These are phyloP conservation scores for Penicillium atrosanguineum DNA, from an alignment of 495 filamentous ascomycete species.

Conservation along the genomic window DNA sequence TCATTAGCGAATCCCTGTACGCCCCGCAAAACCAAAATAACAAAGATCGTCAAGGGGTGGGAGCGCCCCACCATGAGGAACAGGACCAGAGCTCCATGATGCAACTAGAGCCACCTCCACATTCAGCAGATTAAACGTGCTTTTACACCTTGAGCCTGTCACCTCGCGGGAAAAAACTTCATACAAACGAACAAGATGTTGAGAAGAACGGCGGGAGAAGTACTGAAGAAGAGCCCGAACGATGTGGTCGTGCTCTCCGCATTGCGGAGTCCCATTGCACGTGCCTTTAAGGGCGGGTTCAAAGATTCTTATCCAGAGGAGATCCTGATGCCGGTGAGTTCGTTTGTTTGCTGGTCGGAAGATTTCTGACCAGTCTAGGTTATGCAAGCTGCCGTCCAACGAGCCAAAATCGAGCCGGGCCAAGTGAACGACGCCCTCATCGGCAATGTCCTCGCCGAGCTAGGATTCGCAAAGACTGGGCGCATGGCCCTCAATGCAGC, in stretches of 20 bases:
- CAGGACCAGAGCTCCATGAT: conserved; percentile 2
- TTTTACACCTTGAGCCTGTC: not conserved
- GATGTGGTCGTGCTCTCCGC: conserved; percentile 86
- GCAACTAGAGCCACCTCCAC: not conserved
- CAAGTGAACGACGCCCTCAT: conserved; percentile 76
- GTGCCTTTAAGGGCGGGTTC: conserved; percentile 73
- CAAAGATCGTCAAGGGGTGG: not conserved
- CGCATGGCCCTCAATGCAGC: conserved; percentile 79
- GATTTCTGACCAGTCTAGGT: conserved; percentile 12
- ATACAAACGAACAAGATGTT: conserved; percentile 10
- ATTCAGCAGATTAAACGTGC: not conserved
- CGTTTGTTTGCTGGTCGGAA: not conserved
- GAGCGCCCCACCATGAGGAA: conserved; percentile 5
- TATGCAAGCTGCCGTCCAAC: conserved; percentile 53
- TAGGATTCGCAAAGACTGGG: conserved; percentile 78
- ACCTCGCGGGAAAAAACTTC: not conserved
- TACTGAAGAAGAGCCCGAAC: conserved; percentile 50
- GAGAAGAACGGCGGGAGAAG: conserved; percentile 13
- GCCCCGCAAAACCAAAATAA: not conserved
- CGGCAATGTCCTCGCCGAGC: conserved; percentile 76
- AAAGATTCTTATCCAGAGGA: conserved; percentile 84
- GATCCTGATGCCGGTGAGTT: conserved; percentile 61
- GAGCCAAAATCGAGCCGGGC: conserved; percentile 18
- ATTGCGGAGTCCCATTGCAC: conserved; percentile 67
- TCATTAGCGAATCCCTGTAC: not conserved